A percentile compares a stretch with the other conserved stretches of the same genome.
Conservation (phyloP, 2,329 filamentous ascomycete genomes). For the Calonectria ilicicola region DNA sequence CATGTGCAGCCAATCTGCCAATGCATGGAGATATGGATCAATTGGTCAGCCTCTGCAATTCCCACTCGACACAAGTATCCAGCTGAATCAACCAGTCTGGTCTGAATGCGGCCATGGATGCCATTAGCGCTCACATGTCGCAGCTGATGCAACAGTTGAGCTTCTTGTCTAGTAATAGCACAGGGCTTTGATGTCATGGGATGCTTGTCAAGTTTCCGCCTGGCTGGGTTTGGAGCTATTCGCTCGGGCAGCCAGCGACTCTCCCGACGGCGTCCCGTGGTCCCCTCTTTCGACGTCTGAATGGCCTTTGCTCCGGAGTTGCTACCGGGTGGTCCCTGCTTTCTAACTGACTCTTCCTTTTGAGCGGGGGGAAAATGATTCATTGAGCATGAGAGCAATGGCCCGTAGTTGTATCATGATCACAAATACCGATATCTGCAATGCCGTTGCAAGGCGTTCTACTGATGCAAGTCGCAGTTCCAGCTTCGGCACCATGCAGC, state of each 20-base stretch:
- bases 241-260: slow-evolving; percentile 9
- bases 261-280: background rate
- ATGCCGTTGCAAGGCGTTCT: background rate
- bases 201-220: slow-evolving; percentile 33
- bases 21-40: background rate
- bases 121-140: slow-evolving; percentile 37
- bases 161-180: slow-evolving; percentile 39
- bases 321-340: slow-evolving; percentile 34
- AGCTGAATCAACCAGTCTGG: slow-evolving; percentile 25
- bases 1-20: slow-evolving; percentile 14
- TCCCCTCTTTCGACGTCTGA: slow-evolving; percentile 14
- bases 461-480: slow-evolving; percentile 2
- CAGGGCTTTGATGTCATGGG: slow-evolving; percentile 36
- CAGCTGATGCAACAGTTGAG: slow-evolving; percentile 40
- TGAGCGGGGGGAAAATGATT: background rate
- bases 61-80: slow-evolving; percentile 33
- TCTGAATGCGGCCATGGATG: slow-evolving; percentile 23
- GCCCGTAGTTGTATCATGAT: background rate
- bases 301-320: slow-evolving; percentile 9
- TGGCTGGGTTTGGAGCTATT: slow-evolving; percentile 24
- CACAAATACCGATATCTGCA: background rate
- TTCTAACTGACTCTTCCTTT: slow-evolving; percentile 21
- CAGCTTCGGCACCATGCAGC: slow-evolving; percentile 29
- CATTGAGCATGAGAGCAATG: background rate
- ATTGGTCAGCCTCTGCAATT: slow-evolving; percentile 28